phyloP scores from a whole-genome alignment of 768 basidiomycete genomes.

The Mycena leptocephala region DNA sequence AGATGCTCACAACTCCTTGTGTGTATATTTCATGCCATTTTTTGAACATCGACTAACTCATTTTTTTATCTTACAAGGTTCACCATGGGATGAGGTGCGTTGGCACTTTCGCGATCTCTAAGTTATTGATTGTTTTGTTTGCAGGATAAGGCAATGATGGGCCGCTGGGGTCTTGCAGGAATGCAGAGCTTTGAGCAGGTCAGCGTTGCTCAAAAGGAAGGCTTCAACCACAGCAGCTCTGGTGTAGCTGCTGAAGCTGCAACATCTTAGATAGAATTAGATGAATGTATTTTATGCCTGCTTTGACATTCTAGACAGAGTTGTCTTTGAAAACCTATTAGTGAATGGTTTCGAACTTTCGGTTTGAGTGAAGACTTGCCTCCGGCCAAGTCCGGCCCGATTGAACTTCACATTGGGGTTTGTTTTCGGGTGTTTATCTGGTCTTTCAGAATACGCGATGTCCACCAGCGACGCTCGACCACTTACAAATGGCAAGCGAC shows the following conservation, averaged over 20 bases:
- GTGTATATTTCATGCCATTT: slow-evolving; percentile 50
- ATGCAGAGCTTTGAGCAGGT: slow-evolving; percentile 92
- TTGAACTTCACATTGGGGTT: too few species aligned
- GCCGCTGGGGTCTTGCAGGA: slow-evolving; percentile 92
- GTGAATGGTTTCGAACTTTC: too few species aligned
- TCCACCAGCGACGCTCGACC: slow-evolving; percentile 15
- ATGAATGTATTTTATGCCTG: neutral
- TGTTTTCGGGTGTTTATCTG: neutral
- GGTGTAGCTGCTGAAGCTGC: slow-evolving; percentile 8
- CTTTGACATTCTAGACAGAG: too few species aligned
- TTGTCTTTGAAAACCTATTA: too few species aligned
- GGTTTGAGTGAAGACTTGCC: too few species aligned
- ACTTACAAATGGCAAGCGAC: slow-evolving; percentile 28
- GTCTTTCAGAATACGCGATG: slow-evolving; percentile 5
- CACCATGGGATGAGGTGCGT: slow-evolving; percentile 93
- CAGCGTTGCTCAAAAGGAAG: slow-evolving; percentile 72
- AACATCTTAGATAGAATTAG: slow-evolving; percentile 17
- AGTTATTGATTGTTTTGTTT: slow-evolving; percentile 21
- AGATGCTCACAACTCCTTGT: slow-evolving; percentile 98
- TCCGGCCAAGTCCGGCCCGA: too few species aligned
- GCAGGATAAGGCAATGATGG: slow-evolving; percentile 95
- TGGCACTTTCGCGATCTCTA: neutral
- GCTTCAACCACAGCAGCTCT: slow-evolving; percentile 26
- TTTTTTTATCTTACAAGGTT: slow-evolving; percentile 63
- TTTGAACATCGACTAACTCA: slow-evolving; percentile 18